These are phyloP conservation scores for Eutreptiella sp. DNA, from an alignment of 208 protist species.

Conservation along the genomic window DNA sequence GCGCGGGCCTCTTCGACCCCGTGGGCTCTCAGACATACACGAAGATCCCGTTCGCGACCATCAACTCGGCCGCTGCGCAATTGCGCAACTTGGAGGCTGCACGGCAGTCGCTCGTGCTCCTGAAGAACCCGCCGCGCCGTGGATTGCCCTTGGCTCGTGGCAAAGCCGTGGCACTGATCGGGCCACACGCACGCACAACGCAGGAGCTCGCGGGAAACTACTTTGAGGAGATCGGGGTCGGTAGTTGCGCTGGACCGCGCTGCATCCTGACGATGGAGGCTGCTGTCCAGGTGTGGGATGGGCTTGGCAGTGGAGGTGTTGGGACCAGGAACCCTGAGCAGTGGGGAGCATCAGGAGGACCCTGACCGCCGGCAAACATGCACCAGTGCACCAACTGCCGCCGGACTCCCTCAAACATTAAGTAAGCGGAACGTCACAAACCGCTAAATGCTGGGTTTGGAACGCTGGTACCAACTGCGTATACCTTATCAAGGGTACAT, in stretches of 20 bases:
- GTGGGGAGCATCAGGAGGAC: no score
- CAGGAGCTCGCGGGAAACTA: slow-evolving; percentile 10
- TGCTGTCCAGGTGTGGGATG: slow-evolving; percentile 9
- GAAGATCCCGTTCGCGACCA: background rate
- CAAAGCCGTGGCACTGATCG: slow-evolving; percentile 10
- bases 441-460: no score
- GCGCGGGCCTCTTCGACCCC: slow-evolving; percentile 14
- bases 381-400: no score
- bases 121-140: slow-evolving; percentile 29
- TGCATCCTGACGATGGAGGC: slow-evolving; percentile 29
- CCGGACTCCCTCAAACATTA: no score
- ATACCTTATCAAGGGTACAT: no score
- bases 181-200: background rate
- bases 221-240: background rate
- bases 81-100: background rate
- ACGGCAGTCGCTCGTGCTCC: slow-evolving; percentile 1
- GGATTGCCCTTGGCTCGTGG: background rate
- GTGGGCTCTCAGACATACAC: slow-evolving; percentile 1
- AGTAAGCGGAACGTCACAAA: no score
- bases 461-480: no score
- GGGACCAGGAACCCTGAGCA: no score
- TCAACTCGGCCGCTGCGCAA: background rate
- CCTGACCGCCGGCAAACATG: no score
- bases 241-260: no score
- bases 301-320: slow-evolving; percentile 13